Conservation (phyloP, 257 asterid species). For the Fraxinus anomala region DNA sequence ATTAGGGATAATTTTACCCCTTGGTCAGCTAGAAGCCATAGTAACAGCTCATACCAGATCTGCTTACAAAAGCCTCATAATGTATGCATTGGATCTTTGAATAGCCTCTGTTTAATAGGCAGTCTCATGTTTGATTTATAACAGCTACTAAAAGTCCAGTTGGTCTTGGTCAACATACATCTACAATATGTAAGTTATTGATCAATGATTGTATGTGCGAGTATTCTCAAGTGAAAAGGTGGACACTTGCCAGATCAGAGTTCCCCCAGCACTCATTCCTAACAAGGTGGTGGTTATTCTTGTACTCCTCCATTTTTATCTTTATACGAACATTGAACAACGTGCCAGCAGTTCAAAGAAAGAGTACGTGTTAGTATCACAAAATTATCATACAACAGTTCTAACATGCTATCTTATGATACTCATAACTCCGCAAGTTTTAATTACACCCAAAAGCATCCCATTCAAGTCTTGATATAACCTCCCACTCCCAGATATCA, state of each 20-base stretch:
- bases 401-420: not conserved
- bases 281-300: not conserved
- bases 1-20: no score
- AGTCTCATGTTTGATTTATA: not conserved
- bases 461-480: not conserved
- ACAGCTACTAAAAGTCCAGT: no score
- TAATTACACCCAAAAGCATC: not conserved
- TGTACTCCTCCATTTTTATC: not conserved
- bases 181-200: no score
- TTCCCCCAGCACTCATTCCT: not conserved
- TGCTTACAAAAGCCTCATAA: not conserved
- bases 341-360: not conserved
- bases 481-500: conserved; percentile 2
- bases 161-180: no score
- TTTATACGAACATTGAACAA: not conserved
- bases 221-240: not conserved
- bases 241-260: not conserved
- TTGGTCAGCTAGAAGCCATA: no score
- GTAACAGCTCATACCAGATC: not conserved
- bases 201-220: no score
- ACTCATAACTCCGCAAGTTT: not conserved
- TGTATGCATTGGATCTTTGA: not conserved
- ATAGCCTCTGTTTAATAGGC: not conserved
- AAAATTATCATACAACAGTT: not conserved
- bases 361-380: not conserved